Evolutionary conservation across 2,329 filamentous ascomycete genomes (phyloP).

Genomic region (Rosellinia necatrix): DNA sequence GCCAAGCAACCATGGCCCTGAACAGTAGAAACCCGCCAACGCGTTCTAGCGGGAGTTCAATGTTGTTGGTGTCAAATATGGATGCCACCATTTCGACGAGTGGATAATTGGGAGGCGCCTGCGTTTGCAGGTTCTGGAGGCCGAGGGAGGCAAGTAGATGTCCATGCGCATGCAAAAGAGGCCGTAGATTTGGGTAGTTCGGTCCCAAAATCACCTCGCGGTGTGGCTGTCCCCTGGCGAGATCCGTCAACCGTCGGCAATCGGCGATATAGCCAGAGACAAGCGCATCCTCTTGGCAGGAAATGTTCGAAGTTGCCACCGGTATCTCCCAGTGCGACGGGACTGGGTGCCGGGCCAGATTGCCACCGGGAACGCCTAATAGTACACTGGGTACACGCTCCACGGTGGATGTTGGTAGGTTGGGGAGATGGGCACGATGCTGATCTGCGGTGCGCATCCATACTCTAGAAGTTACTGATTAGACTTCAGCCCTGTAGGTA

Average conservation of each 20-base stretch:
- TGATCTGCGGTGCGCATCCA: slow-evolving; percentile 40
- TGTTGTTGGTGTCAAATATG: slow-evolving; percentile 38
- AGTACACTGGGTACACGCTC: slow-evolving; percentile 45
- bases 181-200: slow-evolving; percentile 41
- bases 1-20: slow-evolving; percentile 39
- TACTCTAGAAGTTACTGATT: slow-evolving; percentile 39
- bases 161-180: slow-evolving; percentile 34
- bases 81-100: slow-evolving; percentile 40
- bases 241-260: slow-evolving; percentile 42
- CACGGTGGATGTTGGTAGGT: slow-evolving; percentile 43
- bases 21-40: slow-evolving; percentile 42
- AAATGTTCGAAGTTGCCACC: slow-evolving; percentile 39
- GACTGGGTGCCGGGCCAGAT: slow-evolving; percentile 25
- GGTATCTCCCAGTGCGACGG: slow-evolving; percentile 41
- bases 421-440: slow-evolving; percentile 40
- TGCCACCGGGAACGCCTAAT: slow-evolving; percentile 38
- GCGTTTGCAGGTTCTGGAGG: slow-evolving; percentile 32
- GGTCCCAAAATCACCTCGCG: slow-evolving; percentile 42
- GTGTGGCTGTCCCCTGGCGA: slow-evolving; percentile 28
- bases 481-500: slow-evolving; percentile 33
- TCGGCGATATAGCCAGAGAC: slow-evolving; percentile 44
- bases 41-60: slow-evolving; percentile 40
- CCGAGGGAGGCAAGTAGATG: slow-evolving; percentile 18
- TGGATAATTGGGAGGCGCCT: slow-evolving; percentile 31
- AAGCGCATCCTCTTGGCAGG: slow-evolving; percentile 43